A percentile compares a stretch with the other conserved stretches of the same genome.
Evolutionary conservation across 495 filamentous ascomycete genomes (phyloP).

Genomic region (Pseudomonodictys pantanalensis): DNA sequence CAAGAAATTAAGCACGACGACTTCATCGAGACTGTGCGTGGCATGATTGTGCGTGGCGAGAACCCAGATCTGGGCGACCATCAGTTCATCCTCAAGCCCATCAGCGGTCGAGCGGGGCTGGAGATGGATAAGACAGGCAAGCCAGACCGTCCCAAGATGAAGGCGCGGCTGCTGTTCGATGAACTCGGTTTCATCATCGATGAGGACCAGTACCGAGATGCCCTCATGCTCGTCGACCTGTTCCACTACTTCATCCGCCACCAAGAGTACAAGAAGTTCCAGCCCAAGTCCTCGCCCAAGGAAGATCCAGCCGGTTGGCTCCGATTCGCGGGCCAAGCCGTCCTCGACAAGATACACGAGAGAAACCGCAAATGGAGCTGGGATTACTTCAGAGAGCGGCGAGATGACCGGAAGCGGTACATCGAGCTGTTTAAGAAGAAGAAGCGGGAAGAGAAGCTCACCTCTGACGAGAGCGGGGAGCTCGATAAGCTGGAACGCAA

Average conservation of each 20-base stretch:
- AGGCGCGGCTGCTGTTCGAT: slow-evolving; percentile 86
- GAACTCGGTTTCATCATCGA: slow-evolving; percentile 94
- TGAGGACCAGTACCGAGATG: slow-evolving; percentile 94
- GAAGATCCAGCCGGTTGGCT: slow-evolving; percentile 93
- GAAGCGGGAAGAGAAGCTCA: slow-evolving; percentile 74
- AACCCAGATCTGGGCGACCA: slow-evolving; percentile 53
- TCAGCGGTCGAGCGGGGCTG: slow-evolving; percentile 85
- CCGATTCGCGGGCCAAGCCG: slow-evolving; percentile 79
- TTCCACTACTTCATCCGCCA: slow-evolving; percentile 98
- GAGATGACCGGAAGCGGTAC: slow-evolving; percentile 85
- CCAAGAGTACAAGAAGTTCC: slow-evolving; percentile 92
- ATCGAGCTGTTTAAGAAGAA: slow-evolving; percentile 92
- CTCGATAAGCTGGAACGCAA: slow-evolving; percentile 79
- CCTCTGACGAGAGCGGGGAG: slow-evolving; percentile 65
- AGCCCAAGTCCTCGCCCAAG: slow-evolving; percentile 80
- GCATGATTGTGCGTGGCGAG: slow-evolving; percentile 70
- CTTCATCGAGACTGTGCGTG: slow-evolving; percentile 69
- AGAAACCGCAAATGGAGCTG: slow-evolving; percentile 87
- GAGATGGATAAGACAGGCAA: slow-evolving; percentile 90
- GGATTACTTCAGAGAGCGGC: slow-evolving; percentile 86
- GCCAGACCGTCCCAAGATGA: slow-evolving; percentile 77
- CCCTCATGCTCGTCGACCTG: slow-evolving; percentile 93
- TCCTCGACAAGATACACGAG: slow-evolving; percentile 90
- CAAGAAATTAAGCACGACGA: slow-evolving; percentile 66
- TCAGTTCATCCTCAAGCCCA: slow-evolving; percentile 92